phyloP scores from a whole-genome alignment of 805 yeast genomes.

The Schizosaccharomyces lindneri region DNA sequence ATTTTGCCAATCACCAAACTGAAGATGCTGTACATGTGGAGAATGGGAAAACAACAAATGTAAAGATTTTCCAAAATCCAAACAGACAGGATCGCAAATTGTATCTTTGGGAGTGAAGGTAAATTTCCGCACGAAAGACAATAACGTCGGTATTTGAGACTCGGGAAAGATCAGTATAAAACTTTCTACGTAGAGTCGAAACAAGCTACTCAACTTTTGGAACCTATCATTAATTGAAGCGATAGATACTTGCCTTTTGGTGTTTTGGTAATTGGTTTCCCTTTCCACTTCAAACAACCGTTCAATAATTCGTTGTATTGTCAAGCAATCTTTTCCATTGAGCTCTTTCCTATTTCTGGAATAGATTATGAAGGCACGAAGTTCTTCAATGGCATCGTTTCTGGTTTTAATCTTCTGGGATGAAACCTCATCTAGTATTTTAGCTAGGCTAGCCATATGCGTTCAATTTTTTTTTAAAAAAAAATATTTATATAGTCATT shows the following conservation, averaged over 20 bases:
- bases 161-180: neutral
- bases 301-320: neutral
- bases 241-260: neutral
- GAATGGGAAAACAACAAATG: constrained; percentile 3
- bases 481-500: too few species aligned
- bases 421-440: neutral
- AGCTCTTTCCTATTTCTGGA: neutral
- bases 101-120: neutral
- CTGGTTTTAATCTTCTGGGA: neutral
- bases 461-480: too few species aligned
- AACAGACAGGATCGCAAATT: neutral
- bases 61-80: neutral
- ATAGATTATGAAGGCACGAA: neutral
- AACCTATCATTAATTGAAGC: neutral
- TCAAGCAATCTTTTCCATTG: neutral
- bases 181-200: neutral
- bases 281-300: neutral
- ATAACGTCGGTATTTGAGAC: neutral
- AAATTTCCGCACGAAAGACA: neutral
- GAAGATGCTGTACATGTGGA: constrained; percentile 9
- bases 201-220: neutral
- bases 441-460: neutral
- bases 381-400: neutral
- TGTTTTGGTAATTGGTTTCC: neutral
- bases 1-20: constrained; percentile 4